These are phyloP conservation scores for Phytophthora gonapodyides DNA, from an alignment of 352 stramenopile genomes.

Conservation along the genomic window DNA sequence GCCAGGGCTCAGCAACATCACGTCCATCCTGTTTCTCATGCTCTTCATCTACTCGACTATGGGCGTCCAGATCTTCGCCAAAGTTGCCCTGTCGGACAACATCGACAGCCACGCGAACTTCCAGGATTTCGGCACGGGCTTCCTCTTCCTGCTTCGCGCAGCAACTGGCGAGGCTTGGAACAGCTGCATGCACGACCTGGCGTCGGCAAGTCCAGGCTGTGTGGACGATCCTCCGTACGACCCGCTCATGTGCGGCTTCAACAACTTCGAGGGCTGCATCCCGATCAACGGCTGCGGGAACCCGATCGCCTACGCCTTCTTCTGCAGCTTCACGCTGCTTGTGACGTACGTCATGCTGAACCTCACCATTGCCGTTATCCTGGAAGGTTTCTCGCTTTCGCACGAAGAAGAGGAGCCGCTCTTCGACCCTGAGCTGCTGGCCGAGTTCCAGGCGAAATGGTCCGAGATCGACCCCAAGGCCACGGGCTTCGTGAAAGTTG, in stretches of 20 bases:
- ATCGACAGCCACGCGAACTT: conserved; percentile 93
- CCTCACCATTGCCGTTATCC: conserved; percentile 94
- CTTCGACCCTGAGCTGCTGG: conserved; percentile 86
- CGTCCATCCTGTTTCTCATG: conserved; percentile 91
- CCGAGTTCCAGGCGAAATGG: conserved; percentile 91
- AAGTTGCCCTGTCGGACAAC: conserved; percentile 68
- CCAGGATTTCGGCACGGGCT: conserved; percentile 88
- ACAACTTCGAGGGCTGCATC: conserved; percentile 61
- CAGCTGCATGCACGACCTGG: conserved; percentile 91
- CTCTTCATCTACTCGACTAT: conserved; percentile 95
- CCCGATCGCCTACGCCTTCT: conserved; percentile 66
- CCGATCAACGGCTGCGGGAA: conserved; percentile 84
- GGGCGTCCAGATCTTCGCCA: conserved; percentile 93
- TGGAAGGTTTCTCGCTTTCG: conserved; percentile 90
- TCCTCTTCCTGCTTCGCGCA: conserved; percentile 90
- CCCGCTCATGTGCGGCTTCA: conserved; percentile 73
- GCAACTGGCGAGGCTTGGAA: conserved; percentile 95
- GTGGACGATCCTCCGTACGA: conserved; percentile 64
- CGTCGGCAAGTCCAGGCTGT: conserved; percentile 43
- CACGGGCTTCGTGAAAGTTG: conserved; percentile 80
- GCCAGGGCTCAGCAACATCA: conserved; percentile 91
- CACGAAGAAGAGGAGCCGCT: conserved; percentile 89
- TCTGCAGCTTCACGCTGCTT: conserved; percentile 91
- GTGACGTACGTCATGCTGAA: conserved; percentile 95
- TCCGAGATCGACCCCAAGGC: conserved; percentile 87